Percentiles rank a stretch among this genome's conserved stretches.
Conservation (phyloP, 139 green algal species). For the Chlamydomonas sphaeroides region DNA sequence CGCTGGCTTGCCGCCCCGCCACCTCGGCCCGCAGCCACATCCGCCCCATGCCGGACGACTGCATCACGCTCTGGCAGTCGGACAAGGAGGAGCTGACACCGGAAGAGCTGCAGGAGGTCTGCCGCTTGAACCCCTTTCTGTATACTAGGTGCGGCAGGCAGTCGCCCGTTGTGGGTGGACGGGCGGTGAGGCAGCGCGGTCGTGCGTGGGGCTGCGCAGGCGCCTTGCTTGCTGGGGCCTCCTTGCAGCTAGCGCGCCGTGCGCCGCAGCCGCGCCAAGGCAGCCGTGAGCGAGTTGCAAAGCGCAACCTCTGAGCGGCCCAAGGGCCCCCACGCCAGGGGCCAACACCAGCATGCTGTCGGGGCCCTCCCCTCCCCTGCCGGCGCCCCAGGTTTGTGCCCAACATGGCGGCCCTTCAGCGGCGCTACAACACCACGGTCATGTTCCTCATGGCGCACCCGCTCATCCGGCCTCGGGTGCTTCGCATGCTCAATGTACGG, state of each 20-base stretch:
- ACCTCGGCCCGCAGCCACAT: background rate
- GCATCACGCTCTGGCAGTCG: conserved; percentile 8
- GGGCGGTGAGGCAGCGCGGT: too few relatives aligned
- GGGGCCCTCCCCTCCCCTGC: too few relatives aligned
- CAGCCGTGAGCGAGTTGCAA: too few relatives aligned
- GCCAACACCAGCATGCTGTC: too few relatives aligned
- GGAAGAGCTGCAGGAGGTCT: background rate
- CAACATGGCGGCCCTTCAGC: background rate
- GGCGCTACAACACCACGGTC: background rate
- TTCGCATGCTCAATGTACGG: conserved; percentile 12
- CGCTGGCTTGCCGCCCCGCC: too few relatives aligned
- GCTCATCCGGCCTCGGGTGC: conserved; percentile 2
- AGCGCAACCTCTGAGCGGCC: too few relatives aligned
- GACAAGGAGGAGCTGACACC: background rate
- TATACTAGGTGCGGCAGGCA: background rate
- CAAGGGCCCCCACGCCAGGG: too few relatives aligned
- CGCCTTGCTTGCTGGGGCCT: too few relatives aligned
- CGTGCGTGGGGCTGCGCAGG: too few relatives aligned
- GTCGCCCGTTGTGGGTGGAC: too few relatives aligned
- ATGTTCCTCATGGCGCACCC: conserved; percentile 27
- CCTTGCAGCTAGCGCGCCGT: too few relatives aligned
- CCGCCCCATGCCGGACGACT: conserved; percentile 13
- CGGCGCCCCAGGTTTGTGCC: background rate
- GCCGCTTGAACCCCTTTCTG: background rate
- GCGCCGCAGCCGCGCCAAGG: too few relatives aligned